Base-by-base conservation (phyloP, 2,329 filamentous ascomycete species). In the Ophiocordyceps australis region DNA sequence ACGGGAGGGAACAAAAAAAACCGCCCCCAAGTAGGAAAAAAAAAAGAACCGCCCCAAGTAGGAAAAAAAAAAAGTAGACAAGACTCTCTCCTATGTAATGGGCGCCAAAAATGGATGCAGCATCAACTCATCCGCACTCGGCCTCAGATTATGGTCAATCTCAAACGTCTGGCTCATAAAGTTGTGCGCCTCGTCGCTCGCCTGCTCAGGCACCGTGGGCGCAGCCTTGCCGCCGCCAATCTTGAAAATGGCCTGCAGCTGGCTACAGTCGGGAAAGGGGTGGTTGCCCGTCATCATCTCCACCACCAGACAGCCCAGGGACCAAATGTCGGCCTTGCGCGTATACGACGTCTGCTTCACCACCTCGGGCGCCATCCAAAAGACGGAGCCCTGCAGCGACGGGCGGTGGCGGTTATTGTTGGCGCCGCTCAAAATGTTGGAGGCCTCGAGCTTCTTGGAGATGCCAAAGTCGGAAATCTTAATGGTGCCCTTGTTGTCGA, bases 401-500 rank as follows among this genome's bases (percentile, higher is more conserved):
- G 73, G 71, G 5, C 72, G 60, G 41, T 77, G 62, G 47, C 71
- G 74, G 50, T 65, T 72, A 50, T 72, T 74, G 42, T 63, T 67
- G 43, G 59, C 74, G 39, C 62, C 74, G 43, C 50, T 72, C 24
- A 92, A 69, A 23, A 94, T 69, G 32, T 85, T 89, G 30, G 81
- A 76, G 10, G 83, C 83, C 52, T 95, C 86, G 21, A 95, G 78
- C 49, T 92, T 91, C 62, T 98, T 98, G 32, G 80, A 91, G 46
- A 98, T 95, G 45, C 89, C 89, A 40, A 98, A 98, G 60, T 98
- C 89, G 7, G 86, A 95, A 37, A 98, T 98, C 57, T 98, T 98
- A 55, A 98, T 92, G 7, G 81, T 86, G 30, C 89, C 89, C 54
- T 95, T 94, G 61, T 95, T 95, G 57, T 98, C 89, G 30, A 98